These are phyloP conservation scores for Nissolia schottii DNA, from an alignment of 306 rosid genomes.

Conservation along the genomic window DNA sequence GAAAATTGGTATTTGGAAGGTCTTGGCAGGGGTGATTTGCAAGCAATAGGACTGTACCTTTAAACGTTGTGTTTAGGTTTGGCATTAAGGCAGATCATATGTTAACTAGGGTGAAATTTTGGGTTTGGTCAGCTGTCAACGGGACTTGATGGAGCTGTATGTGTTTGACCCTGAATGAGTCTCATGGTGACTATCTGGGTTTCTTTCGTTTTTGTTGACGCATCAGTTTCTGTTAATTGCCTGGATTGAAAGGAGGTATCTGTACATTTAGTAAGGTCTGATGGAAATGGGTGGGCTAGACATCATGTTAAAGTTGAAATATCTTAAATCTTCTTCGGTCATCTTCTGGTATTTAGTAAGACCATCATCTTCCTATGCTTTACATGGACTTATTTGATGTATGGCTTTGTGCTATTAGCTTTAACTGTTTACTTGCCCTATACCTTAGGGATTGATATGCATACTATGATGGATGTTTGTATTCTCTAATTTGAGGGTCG, in stretches of 20 bases:
- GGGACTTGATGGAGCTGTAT: constrained; percentile 3
- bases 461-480: not conserved
- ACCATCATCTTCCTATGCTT: not conserved
- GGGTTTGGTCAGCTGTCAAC: not conserved
- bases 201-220: not conserved
- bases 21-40: not conserved
- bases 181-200: constrained; percentile 11
- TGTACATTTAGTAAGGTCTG: not conserved
- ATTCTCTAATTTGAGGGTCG: not conserved
- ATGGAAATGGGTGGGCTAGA: not conserved
- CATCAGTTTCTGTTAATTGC: constrained; percentile 1
- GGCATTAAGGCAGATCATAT: not conserved
- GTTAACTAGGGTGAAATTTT: not conserved
- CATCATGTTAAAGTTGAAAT: not conserved
- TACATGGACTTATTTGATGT: not conserved
- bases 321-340: not conserved
- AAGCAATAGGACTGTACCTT: not conserved
- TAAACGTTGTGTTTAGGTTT: not conserved
- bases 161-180: not conserved
- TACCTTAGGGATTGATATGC: not conserved
- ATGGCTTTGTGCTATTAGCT: not conserved
- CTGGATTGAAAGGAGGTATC: not conserved
- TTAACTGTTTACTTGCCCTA: not conserved
- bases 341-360: not conserved
- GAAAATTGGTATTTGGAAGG: not conserved